Evolutionary conservation across 1,284 basidiomycete species (phyloP).

Genomic region (Tylopilus sp.): DNA sequence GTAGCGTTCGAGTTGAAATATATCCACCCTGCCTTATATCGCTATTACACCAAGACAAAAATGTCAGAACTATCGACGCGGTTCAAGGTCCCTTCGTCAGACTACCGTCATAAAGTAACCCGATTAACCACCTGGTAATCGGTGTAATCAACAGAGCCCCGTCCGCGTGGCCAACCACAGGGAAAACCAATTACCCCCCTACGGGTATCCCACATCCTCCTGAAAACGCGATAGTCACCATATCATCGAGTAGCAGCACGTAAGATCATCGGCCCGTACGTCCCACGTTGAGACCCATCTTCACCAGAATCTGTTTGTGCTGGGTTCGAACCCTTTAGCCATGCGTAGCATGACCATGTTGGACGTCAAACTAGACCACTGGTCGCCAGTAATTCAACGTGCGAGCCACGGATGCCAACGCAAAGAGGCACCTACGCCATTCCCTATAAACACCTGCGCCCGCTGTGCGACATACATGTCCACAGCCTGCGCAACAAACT

Average conservation of each 20-base stretch:
- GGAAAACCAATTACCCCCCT: background rate
- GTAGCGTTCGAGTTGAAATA: too few relatives aligned
- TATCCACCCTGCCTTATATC: too few relatives aligned
- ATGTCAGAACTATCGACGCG: too few relatives aligned
- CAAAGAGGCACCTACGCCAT: conserved; percentile 30
- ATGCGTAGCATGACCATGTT: conserved; percentile 52
- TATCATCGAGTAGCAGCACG: background rate
- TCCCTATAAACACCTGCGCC: conserved; percentile 45
- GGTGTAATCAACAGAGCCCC: too few relatives aligned
- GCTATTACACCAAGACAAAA: too few relatives aligned
- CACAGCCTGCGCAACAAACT: conserved; percentile 38
- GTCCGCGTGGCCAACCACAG: background rate
- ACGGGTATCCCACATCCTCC: background rate
- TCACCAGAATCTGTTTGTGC: conserved; percentile 31
- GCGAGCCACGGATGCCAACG: background rate
- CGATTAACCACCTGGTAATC: too few relatives aligned
- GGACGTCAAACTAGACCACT: conserved; percentile 58
- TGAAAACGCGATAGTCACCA: background rate
- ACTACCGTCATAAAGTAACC: too few relatives aligned
- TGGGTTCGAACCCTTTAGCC: conserved; percentile 18
- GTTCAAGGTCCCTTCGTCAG: too few relatives aligned
- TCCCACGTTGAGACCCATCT: background rate
- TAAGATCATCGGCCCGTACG: background rate
- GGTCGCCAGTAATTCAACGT: conserved; percentile 9
- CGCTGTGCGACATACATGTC: conserved; percentile 46